These are phyloP conservation scores for Cutaneotrichosporon mucoides DNA, from an alignment of 1,284 basidiomycete species.

Conservation along the genomic window DNA sequence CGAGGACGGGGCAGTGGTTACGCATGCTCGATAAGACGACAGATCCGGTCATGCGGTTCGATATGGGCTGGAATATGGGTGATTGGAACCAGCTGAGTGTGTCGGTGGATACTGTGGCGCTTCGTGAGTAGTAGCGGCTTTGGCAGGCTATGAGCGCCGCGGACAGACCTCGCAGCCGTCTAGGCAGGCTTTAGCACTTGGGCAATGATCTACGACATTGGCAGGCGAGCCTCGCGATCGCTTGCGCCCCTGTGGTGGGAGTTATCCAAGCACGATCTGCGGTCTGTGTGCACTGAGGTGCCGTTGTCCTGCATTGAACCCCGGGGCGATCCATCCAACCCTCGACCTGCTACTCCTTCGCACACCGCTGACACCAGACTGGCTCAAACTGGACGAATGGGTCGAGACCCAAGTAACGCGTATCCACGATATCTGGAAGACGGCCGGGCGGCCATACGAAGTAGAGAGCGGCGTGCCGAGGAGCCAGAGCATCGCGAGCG, in stretches of 20 bases:
- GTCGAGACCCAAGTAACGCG: slow-evolving; percentile 35
- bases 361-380: slow-evolving; percentile 40
- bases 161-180: too few species aligned
- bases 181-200: too few species aligned
- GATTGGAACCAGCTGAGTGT: slow-evolving; percentile 51
- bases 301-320: too few species aligned
- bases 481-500: slow-evolving; percentile 32
- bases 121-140: slow-evolving; percentile 50
- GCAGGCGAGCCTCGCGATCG: too few species aligned
- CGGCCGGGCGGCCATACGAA: slow-evolving; percentile 36
- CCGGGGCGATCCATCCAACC: too few species aligned
- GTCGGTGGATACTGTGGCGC: slow-evolving; percentile 39
- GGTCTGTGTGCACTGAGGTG: too few species aligned
- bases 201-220: too few species aligned
- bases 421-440: slow-evolving; percentile 38
- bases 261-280: too few species aligned
- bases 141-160: too few species aligned
- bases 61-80: slow-evolving; percentile 51
- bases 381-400: slow-evolving; percentile 48
- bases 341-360: too few species aligned
- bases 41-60: slow-evolving; percentile 45
- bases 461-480: slow-evolving; percentile 38
- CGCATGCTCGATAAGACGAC: slow-evolving; percentile 42
- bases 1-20: slow-evolving; percentile 49
- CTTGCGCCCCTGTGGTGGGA: too few species aligned